These are phyloP conservation scores for Petasospora fabianii DNA, from an alignment of 1,139 yeast genomes.

Conservation along the genomic window DNA sequence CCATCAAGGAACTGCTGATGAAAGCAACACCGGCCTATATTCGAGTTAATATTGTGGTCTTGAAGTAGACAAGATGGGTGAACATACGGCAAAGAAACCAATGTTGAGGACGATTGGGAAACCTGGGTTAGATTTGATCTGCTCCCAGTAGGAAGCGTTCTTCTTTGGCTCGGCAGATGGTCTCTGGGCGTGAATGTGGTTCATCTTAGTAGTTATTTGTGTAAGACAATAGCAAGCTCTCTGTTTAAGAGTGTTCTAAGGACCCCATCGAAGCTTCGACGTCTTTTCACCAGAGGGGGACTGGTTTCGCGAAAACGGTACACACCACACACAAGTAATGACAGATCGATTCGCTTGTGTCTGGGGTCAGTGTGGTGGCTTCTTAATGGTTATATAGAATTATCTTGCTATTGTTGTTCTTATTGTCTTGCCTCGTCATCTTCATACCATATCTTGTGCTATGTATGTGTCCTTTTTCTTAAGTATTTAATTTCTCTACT, in stretches of 20 bases:
- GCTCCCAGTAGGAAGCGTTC: constrained; percentile 42
- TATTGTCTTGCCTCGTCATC: too few species aligned
- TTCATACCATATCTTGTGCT: too few species aligned
- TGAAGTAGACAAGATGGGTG: not conserved
- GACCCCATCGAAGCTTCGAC: not conserved
- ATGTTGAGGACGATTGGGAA: constrained; percentile 63
- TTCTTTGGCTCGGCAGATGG: constrained; percentile 22
- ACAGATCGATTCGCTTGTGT: too few species aligned
- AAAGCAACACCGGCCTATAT: constrained; percentile 61
- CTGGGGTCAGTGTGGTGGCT: too few species aligned
- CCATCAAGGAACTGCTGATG: constrained; percentile 77
- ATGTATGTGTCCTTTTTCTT: too few species aligned
- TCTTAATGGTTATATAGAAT: too few species aligned
- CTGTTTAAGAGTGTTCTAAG: not conserved
- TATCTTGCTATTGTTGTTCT: too few species aligned
- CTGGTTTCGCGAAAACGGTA: not conserved
- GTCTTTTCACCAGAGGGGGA: not conserved
- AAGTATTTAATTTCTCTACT: too few species aligned
- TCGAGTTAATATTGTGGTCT: not conserved
- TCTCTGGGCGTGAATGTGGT: constrained; percentile 15
- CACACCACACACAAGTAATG: too few species aligned
- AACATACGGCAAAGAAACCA: constrained; percentile 51
- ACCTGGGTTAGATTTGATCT: constrained; percentile 57
- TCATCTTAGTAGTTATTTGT: constrained; percentile 6
- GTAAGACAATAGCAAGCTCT: too few species aligned